Percentiles rank a stretch among this genome's conserved stretches.
Evolutionary conservation across 1,284 basidiomycete genomes (phyloP).

Genomic region (Pseudozyma hubeiensis): DNA sequence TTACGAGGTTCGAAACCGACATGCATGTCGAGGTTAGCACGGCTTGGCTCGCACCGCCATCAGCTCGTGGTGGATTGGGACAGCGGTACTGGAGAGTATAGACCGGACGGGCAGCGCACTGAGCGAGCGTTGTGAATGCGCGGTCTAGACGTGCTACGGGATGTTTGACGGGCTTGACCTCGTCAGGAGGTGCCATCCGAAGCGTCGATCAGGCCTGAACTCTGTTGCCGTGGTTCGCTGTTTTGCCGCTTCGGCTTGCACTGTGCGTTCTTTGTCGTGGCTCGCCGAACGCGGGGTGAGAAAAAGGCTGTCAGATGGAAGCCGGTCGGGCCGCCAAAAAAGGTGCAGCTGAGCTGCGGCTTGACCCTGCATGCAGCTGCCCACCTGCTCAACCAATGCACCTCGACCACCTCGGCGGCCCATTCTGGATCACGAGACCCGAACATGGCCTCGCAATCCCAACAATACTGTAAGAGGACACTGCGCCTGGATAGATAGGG

Average conservation of each 20-base stretch:
- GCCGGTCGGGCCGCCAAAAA: slow-evolving; percentile 34
- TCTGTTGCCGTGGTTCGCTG: neutral
- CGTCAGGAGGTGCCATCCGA: too few relatives aligned
- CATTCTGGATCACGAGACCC: slow-evolving; percentile 5
- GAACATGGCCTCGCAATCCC: too few relatives aligned
- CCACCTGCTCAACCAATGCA: neutral
- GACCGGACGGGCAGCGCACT: neutral
- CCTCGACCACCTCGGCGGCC: neutral
- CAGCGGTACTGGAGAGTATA: slow-evolving; percentile 10
- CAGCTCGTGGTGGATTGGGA: neutral
- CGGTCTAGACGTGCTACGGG: too few relatives aligned
- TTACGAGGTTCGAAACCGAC: too few relatives aligned
- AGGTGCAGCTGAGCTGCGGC: slow-evolving; percentile 4
- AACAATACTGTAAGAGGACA: too few relatives aligned
- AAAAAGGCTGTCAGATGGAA: neutral
- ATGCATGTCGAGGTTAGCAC: too few relatives aligned
- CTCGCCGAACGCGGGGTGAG: slow-evolving; percentile 1
- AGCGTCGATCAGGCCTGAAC: neutral
- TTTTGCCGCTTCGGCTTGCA: neutral
- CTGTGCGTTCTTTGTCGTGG: neutral
- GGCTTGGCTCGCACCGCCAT: too few relatives aligned
- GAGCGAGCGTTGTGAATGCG: too few relatives aligned
- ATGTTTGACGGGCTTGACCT: neutral
- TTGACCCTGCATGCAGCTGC: slow-evolving; percentile 4
- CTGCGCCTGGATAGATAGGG: too few relatives aligned